These are phyloP conservation scores for Camellia japonica DNA, from an alignment of 148 eudicot species.

Conservation along the genomic window DNA sequence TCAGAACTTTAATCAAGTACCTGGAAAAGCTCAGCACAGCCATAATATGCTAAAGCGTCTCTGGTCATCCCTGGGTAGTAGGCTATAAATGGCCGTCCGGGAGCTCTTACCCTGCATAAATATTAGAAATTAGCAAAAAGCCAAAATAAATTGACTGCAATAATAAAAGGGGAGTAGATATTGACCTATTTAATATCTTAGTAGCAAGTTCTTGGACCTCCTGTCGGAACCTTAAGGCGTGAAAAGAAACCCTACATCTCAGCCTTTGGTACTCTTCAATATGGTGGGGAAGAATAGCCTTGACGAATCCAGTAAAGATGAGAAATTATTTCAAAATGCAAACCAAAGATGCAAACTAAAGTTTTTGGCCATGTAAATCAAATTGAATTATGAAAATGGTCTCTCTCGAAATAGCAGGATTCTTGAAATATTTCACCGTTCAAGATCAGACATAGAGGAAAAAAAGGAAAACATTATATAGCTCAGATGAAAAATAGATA, in stretches of 20 bases:
- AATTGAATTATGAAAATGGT: not conserved
- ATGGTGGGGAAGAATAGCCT: slow-evolving; percentile 73
- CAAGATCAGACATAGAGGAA: not conserved
- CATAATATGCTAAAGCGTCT: slow-evolving; percentile 87
- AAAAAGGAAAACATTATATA: not conserved
- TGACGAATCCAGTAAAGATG: slow-evolving; percentile 3
- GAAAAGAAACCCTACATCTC: slow-evolving; percentile 85
- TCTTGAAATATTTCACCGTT: not conserved
- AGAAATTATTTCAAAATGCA: not conserved
- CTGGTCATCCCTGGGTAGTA: slow-evolving; percentile 95
- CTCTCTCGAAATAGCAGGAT: not conserved
- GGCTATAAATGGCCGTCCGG: slow-evolving; percentile 77
- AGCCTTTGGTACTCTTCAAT: slow-evolving; percentile 86
- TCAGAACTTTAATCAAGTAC: slow-evolving; percentile 32
- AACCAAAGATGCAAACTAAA: not conserved
- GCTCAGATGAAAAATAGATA: no score
- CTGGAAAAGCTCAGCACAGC: slow-evolving; percentile 97
- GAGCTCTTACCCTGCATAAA: slow-evolving; percentile 51
- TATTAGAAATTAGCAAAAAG: slow-evolving; percentile 14
- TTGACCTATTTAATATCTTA: slow-evolving; percentile 65
- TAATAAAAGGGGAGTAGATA: not conserved
- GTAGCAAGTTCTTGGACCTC: slow-evolving; percentile 83
- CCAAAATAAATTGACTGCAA: not conserved
- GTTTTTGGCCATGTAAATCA: not conserved
- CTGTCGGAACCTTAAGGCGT: slow-evolving; percentile 70